A percentile compares a stretch with the other conserved stretches of the same genome.
Evolutionary conservation across 2,329 filamentous ascomycete species (phyloP).

Genomic region (Dactylellina haptotyla): DNA sequence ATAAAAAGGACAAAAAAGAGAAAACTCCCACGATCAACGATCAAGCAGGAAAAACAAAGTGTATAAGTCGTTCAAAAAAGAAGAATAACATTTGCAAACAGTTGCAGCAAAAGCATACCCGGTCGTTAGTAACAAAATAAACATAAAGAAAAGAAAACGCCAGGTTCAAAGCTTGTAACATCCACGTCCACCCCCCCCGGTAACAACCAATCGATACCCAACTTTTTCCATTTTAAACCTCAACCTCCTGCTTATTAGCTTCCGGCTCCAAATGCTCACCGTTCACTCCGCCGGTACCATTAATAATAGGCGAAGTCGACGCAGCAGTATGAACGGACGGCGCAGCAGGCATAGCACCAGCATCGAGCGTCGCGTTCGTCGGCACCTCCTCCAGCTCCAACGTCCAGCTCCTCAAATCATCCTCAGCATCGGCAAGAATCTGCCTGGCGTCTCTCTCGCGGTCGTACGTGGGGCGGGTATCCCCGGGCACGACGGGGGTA

Average conservation of each 20-base stretch:
- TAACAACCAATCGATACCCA: not conserved
- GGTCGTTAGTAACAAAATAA: not conserved
- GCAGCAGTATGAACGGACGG: not conserved
- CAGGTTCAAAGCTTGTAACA: slow-evolving; percentile 4
- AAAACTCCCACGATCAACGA: not conserved
- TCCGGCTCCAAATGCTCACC: slow-evolving; percentile 15
- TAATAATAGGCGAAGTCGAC: slow-evolving; percentile 10
- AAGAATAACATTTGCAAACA: not conserved
- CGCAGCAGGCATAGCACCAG: slow-evolving; percentile 60
- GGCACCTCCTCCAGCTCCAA: slow-evolving; percentile 68
- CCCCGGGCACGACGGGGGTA: slow-evolving; percentile 86
- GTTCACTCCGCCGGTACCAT: slow-evolving; percentile 6
- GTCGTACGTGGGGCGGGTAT: slow-evolving; percentile 74
- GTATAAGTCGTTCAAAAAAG: not conserved
- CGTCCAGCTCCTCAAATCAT: slow-evolving; percentile 81
- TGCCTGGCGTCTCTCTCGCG: slow-evolving; percentile 76
- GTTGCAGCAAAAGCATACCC: not conserved
- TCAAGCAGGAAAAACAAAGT: not conserved
- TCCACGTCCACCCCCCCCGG: not conserved
- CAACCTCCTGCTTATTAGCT: slow-evolving; percentile 34
- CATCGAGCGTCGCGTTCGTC: slow-evolving; percentile 64
- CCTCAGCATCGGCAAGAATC: slow-evolving; percentile 90
- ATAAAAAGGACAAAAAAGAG: not conserved
- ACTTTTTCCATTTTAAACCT: slow-evolving; percentile 8
- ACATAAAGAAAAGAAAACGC: slow-evolving; percentile 1